A percentile compares a stretch with the other conserved stretches of the same genome.
phyloP scores from a whole-genome alignment of 768 basidiomycete genomes.

The Dictyophora rubrovolvata region DNA sequence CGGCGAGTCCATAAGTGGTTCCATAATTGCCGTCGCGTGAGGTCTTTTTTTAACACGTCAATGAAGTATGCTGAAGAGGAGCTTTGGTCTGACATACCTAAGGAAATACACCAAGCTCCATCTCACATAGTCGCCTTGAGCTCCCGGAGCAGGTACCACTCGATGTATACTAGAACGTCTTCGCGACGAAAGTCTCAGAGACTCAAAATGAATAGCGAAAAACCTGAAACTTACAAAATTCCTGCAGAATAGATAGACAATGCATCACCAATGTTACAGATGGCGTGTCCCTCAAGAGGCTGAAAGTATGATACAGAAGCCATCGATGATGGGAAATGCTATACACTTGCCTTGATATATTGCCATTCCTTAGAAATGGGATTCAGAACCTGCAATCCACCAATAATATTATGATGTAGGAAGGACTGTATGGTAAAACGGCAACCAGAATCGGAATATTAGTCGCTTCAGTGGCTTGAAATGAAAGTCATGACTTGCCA shows the following conservation, averaged over 20 bases:
- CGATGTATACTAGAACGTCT: background rate
- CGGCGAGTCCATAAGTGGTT: background rate
- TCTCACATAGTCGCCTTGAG: conserved; percentile 21
- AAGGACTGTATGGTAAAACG: too few relatives aligned
- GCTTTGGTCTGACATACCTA: conserved; percentile 13
- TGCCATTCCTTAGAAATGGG: conserved; percentile 56
- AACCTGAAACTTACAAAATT: conserved; percentile 35
- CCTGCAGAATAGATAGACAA: conserved; percentile 36
- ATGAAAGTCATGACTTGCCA: conserved; percentile 11
- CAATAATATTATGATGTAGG: conserved; percentile 52
- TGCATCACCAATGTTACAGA: conserved; percentile 39
- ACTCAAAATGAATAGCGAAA: conserved; percentile 33
- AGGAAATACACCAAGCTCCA: conserved; percentile 29
- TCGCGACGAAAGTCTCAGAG: too few relatives aligned
- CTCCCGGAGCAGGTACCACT: conserved; percentile 29
- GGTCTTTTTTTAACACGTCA: background rate
- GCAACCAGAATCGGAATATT: too few relatives aligned
- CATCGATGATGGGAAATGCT: too few relatives aligned
- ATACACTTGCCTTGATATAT: conserved; percentile 44
- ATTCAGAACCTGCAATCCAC: conserved; percentile 62
- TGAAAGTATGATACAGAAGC: too few relatives aligned
- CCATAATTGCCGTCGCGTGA: background rate
- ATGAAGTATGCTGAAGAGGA: background rate
- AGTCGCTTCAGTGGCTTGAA: too few relatives aligned
- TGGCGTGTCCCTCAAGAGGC: conserved; percentile 34